Evolutionary conservation across 345 rosid genomes (phyloP), one percentile per base, ranked within the genome.

Genomic region (Brassica juncea): DNA sequence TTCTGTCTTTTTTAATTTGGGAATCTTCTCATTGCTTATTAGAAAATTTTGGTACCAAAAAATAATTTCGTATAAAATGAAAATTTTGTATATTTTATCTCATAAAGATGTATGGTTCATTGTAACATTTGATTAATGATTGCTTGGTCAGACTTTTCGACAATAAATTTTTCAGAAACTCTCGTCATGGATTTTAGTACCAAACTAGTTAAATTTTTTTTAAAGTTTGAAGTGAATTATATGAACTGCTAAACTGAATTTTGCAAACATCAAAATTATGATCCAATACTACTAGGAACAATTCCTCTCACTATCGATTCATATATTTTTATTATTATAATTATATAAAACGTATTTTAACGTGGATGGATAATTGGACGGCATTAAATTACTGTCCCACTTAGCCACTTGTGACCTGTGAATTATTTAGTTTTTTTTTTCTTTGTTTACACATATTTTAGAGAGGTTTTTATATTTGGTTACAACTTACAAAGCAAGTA

Each of bases 21-120:
- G 83, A 81, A 81, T 81, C 77, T 81, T 81, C 80, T 75, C 80
- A 76, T 81, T 76, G 80, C 80, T 47, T 81, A 71, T 66, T 47
- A 59, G 59, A 71, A 81, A 65, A 44, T 10, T 75, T 70, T 81
- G 35, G 44, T 16, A 64, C 63, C 21, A 49, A 39, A 49, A 49
- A n/a, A 68, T 67, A 44, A 32, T 42, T 72, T 72, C 54, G 8
- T 59, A 19, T 19, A 58, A 1, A 68, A 21, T 66, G 19, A 14
- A 15, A 11, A 1, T 39, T 55, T 42, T 31, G 8, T 59, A 7
- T 61, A 57, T 19, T 71, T 65, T 66, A 21, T 72, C 25, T 58
- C 59, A 42, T 60, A 35, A 39, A 59, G 23, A 31, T 28, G 63
- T 44, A 35, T 70, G 27, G 9, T 70, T 77, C 71, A 71, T 44